phyloP scores from a whole-genome alignment of 257 asterid genomes.

The Nicotiana noctiflora region DNA sequence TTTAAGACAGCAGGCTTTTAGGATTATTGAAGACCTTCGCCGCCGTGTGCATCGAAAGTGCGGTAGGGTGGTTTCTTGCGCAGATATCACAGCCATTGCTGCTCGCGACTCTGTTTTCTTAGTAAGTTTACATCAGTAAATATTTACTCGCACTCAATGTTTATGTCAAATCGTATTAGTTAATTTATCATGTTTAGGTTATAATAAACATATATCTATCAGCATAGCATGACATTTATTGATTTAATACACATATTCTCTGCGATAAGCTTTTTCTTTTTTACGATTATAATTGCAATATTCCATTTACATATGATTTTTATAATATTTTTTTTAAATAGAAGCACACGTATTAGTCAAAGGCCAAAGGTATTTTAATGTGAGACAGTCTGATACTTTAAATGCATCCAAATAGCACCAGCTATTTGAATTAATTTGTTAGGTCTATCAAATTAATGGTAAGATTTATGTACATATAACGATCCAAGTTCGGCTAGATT shows the following conservation, averaged over 20 bases:
- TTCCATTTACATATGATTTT: background rate
- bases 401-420: background rate
- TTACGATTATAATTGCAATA: background rate
- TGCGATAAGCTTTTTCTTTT: background rate
- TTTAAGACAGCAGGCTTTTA: slow-evolving; percentile 7
- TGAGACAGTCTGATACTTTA: too few species aligned
- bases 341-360: background rate
- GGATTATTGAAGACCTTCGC: slow-evolving; percentile 19
- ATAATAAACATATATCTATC: too few species aligned
- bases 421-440: background rate
- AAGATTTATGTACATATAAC: too few species aligned
- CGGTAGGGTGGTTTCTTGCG: slow-evolving; percentile 25
- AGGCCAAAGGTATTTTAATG: background rate
- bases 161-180: too few species aligned
- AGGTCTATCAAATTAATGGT: background rate
- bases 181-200: too few species aligned
- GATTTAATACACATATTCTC: background rate
- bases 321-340: too few species aligned
- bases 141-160: too few species aligned
- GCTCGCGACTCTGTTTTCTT: slow-evolving; percentile 24
- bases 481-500: too few species aligned
- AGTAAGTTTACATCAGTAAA: background rate
- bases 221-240: background rate
- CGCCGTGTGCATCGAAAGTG: background rate
- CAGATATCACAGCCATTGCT: slow-evolving; percentile 20